These are phyloP conservation scores for Ascochyta pisi DNA, from an alignment of 2,329 filamentous ascomycete species.

Conservation along the genomic window DNA sequence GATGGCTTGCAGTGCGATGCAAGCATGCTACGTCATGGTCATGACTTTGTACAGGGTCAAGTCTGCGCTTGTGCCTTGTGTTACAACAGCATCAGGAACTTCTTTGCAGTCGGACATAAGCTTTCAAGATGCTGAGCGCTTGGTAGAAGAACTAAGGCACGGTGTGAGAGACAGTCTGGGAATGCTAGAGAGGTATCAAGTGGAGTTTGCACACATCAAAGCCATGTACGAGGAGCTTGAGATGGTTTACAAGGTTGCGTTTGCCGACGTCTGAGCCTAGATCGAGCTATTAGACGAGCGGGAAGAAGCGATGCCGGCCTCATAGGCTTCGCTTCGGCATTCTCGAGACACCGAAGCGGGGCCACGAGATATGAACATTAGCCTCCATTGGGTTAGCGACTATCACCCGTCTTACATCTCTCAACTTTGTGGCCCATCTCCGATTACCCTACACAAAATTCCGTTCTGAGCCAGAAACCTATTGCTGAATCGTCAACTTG, in stretches of 20 bases:
- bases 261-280: conserved; percentile 2
- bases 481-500: not conserved
- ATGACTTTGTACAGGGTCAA: conserved; percentile 14
- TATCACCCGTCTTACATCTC: not conserved
- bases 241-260: conserved; percentile 8
- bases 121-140: conserved; percentile 7
- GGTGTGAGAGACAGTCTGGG: conserved; percentile 10
- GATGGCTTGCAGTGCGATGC: conserved; percentile 14
- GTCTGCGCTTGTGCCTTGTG: not conserved
- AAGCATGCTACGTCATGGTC: conserved; percentile 15
- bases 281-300: too few relatives aligned
- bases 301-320: too few relatives aligned
- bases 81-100: not conserved
- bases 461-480: not conserved
- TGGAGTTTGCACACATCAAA: conserved; percentile 1
- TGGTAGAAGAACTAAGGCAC: conserved; percentile 11
- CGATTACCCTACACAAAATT: not conserved
- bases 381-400: not conserved
- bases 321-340: too few relatives aligned
- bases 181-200: conserved; percentile 5
- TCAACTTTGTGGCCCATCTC: not conserved
- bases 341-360: not conserved
- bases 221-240: conserved; percentile 12
- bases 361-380: not conserved
- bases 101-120: not conserved